These are phyloP conservation scores for Madurella fahalii DNA, from an alignment of 2,329 filamentous ascomycete species.

Conservation along the genomic window DNA sequence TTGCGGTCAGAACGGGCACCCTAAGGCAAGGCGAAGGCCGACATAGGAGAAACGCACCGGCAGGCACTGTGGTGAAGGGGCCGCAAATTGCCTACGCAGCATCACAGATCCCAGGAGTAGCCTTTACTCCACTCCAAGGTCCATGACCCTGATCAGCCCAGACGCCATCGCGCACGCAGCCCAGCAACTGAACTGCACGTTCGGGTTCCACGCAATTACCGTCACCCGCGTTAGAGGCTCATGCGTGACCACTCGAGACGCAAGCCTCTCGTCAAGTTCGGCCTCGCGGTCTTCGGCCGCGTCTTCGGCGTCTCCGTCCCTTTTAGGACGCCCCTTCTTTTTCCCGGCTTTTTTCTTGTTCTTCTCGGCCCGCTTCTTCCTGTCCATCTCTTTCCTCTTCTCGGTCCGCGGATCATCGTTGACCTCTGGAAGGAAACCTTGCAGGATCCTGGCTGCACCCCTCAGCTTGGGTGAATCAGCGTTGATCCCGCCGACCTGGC, in stretches of 20 bases:
- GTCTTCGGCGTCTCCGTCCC: slow-evolving; percentile 9
- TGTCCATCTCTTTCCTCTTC: slow-evolving; percentile 31
- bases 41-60: no score
- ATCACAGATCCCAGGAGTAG: no score
- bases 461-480: slow-evolving; percentile 30
- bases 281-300: slow-evolving; percentile 18
- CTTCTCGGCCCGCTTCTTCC: slow-evolving; percentile 34
- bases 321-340: slow-evolving; percentile 24
- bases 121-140: slow-evolving; percentile 50
- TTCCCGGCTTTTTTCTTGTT: slow-evolving; percentile 29
- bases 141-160: slow-evolving; percentile 62
- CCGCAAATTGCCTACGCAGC: no score
- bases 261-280: slow-evolving; percentile 24
- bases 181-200: slow-evolving; percentile 62
- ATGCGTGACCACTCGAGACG: slow-evolving; percentile 48
- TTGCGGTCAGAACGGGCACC: background rate
- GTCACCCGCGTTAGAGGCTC: slow-evolving; percentile 62
- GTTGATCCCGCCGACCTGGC: slow-evolving; percentile 4
- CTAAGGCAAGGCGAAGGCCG: no score
- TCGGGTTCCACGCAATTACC: slow-evolving; percentile 64
- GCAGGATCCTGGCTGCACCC: slow-evolving; percentile 48
- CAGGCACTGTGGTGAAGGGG: no score
- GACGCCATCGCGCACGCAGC: slow-evolving; percentile 63
- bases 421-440: slow-evolving; percentile 48
- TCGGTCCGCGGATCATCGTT: slow-evolving; percentile 45